phyloP scores from a whole-genome alignment of 2,329 filamentous ascomycete genomes.

The Aspergillus felis region DNA sequence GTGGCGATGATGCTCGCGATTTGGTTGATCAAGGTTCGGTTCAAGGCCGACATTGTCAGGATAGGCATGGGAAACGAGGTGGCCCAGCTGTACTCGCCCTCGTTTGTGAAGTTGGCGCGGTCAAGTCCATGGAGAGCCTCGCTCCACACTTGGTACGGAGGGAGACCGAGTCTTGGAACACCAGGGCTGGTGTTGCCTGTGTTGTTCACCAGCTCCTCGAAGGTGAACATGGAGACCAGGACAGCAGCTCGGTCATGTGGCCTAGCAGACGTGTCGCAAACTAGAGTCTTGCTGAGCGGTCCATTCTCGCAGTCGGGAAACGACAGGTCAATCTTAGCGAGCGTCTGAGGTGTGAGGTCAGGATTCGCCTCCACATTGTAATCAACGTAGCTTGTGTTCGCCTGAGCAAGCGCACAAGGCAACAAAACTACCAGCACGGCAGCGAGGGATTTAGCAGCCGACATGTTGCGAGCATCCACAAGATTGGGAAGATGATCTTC shows the following conservation, averaged over 20 bases:
- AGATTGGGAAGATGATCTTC: not conserved
- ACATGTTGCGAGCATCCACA: conserved; percentile 13
- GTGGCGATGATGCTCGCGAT: conserved; percentile 54
- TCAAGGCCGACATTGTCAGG: conserved; percentile 59
- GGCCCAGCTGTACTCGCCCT: conserved; percentile 54
- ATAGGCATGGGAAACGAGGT: conserved; percentile 66
- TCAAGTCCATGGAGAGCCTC: conserved; percentile 60
- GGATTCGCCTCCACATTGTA: conserved; percentile 25
- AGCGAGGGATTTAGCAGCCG: conserved; percentile 9
- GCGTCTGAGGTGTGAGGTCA: conserved; percentile 16
- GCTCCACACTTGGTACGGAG: conserved; percentile 58
- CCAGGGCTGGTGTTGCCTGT: conserved; percentile 49
- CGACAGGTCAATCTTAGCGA: conserved; percentile 16
- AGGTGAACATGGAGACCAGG: conserved; percentile 49
- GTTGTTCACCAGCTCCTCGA: conserved; percentile 54
- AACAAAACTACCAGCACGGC: conserved; percentile 19
- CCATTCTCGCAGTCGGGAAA: conserved; percentile 53
- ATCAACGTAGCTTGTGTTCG: conserved; percentile 25
- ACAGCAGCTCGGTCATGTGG: conserved; percentile 43
- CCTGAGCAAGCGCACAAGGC: conserved; percentile 21
- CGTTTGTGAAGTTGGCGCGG: conserved; percentile 53
- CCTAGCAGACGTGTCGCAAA: conserved; percentile 48
- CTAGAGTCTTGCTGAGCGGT: conserved; percentile 47
- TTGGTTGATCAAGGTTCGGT: conserved; percentile 56
- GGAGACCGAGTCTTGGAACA: conserved; percentile 55